phyloP scores from a whole-genome alignment of 2,329 filamentous ascomycete genomes.

The Niveomyces coronatus region DNA sequence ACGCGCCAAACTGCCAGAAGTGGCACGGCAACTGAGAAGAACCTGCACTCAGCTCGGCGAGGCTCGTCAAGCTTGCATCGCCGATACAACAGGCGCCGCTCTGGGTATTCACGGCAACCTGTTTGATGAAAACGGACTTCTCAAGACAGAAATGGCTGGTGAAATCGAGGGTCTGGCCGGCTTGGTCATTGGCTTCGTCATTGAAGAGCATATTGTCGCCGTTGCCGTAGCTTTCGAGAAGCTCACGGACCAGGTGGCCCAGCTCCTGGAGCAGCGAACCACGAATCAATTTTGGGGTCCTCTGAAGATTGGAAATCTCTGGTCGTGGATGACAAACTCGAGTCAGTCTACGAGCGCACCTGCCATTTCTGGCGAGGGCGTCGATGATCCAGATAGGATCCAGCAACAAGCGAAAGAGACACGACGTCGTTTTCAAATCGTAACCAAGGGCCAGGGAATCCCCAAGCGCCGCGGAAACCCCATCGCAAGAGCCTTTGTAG shows the following conservation, averaged over 20 bases:
- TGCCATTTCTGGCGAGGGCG: slow-evolving; percentile 11
- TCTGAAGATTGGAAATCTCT: slow-evolving; percentile 26
- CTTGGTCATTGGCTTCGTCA: slow-evolving; percentile 35
- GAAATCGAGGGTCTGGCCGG: slow-evolving; percentile 23
- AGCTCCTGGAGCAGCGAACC: slow-evolving; percentile 25
- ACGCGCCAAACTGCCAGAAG: slow-evolving; percentile 14
- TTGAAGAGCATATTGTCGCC: slow-evolving; percentile 31
- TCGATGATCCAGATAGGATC: slow-evolving; percentile 15
- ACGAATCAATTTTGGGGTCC: slow-evolving; percentile 32
- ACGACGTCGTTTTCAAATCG: slow-evolving; percentile 4
- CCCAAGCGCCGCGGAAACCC: slow-evolving; percentile 10
- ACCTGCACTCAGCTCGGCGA: slow-evolving; percentile 18
- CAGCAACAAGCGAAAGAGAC: slow-evolving; percentile 2
- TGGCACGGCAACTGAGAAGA: slow-evolving; percentile 14
- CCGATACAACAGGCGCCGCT: slow-evolving; percentile 29
- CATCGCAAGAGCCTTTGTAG: slow-evolving; percentile 18
- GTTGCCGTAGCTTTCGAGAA: slow-evolving; percentile 19
- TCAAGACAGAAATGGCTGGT: slow-evolving; percentile 19
- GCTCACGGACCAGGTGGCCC: slow-evolving; percentile 26
- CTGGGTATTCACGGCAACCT: slow-evolving; percentile 28
- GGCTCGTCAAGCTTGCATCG: slow-evolving; percentile 17
- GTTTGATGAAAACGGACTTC: slow-evolving; percentile 29
- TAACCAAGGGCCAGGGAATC: slow-evolving; percentile 3
- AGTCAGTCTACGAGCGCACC: slow-evolving; percentile 13
- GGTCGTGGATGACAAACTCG: slow-evolving; percentile 26